Percentiles rank a stretch among this genome's conserved stretches.
Conservation (phyloP, 176 grass and related monocot species). For the Coix lacrymajobi region DNA sequence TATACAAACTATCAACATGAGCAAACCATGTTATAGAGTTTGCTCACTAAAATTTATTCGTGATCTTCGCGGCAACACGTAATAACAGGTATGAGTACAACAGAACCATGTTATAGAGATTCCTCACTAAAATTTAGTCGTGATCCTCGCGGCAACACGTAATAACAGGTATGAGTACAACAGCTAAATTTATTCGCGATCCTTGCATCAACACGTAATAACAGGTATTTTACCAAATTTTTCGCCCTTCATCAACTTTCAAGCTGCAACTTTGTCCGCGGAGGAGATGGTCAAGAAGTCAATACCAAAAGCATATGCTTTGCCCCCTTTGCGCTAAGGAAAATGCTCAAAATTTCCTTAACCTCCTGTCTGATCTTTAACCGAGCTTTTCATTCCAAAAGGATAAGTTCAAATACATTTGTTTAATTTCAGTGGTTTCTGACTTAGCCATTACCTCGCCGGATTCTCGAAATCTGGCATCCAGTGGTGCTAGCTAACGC, state of each 20-base stretch:
- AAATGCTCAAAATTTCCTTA: not conserved
- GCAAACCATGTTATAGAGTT: too few relatives aligned
- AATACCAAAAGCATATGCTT: not conserved
- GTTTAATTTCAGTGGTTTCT: constrained; percentile 12
- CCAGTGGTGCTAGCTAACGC: not conserved
- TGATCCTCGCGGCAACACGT: too few relatives aligned
- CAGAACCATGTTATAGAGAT: too few relatives aligned
- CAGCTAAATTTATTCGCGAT: too few relatives aligned
- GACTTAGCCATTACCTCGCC: not conserved
- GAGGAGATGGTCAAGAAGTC: not conserved
- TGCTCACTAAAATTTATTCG: too few relatives aligned
- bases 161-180: too few relatives aligned
- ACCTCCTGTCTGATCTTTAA: not conserved
- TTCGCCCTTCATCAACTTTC: not conserved
- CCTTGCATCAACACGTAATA: too few relatives aligned
- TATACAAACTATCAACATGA: too few relatives aligned
- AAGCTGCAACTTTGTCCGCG: not conserved
- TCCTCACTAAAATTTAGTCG: too few relatives aligned
- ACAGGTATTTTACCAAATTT: not conserved
- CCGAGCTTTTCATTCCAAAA: not conserved
- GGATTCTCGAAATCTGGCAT: not conserved
- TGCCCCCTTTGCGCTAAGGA: not conserved
- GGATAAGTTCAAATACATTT: not conserved
- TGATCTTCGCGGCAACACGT: too few relatives aligned
- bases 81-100: too few relatives aligned